Base-by-base conservation (phyloP, 108 stramenopile species). In the Skeletonema potamos region DNA sequence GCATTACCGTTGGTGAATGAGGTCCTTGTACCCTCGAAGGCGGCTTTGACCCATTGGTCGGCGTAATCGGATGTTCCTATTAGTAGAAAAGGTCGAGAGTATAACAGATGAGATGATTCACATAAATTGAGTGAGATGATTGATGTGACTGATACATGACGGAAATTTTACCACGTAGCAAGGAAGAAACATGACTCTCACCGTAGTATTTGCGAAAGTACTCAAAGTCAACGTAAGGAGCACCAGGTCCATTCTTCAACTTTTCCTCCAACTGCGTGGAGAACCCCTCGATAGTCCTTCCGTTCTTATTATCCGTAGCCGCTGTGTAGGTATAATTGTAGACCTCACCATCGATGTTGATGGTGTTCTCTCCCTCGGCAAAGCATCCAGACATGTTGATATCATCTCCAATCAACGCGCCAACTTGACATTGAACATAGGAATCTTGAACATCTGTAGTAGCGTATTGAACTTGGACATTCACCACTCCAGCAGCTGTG, bases 161-260 rank as follows among this genome's bases (percentile, higher is more conserved):
- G n/a, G n/a, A n/a, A n/a, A n/a, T n/a, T n/a, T n/a, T n/a, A n/a
- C n/a, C 20, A 51, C 44, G n/a, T 5, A 46, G 2, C 18, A 46
- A 20, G 1, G 44, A 46, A 17, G 3, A 18, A 20, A 46, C 18
- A 37, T 37, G 3, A 51, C 0, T 29, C 36, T 34, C 64, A 32
- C 88, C 91, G 69, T 88, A 92, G 71, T 92, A 92, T 1, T 87
- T 66, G 43, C 76, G 71, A 48, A 84, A 90, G 57, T 87, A 86
- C 46, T 30, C 54, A 65, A 54, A 88, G 20, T 86, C 85, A 9
- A 29, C 15, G 54, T 85, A 82, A 44, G 87, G 84, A 73, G 83
- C 79, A n/a, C 77, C 70, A 26, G 66, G 34, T 12, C 79, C 82
- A 11, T 62, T 58, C 22, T 54, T 46, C 81, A 85, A 73, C 59